These are phyloP conservation scores for Kodamaea ohmeri DNA, from an alignment of 1,139 yeast genomes.

Conservation along the genomic window DNA sequence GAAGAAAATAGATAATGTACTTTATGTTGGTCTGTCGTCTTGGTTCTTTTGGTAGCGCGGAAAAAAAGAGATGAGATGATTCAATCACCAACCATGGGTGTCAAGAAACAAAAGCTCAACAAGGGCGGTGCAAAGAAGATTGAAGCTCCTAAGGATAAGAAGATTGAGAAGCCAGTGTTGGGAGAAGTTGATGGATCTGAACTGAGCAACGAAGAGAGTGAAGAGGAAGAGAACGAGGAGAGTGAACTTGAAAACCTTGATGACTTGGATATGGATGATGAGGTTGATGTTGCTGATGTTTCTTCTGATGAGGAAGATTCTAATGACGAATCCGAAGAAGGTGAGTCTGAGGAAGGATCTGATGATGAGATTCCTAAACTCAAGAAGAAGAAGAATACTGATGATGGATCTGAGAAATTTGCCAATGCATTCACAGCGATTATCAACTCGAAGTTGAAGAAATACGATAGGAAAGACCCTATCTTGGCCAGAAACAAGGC, in stretches of 20 bases:
- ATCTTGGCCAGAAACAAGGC: constrained; percentile 78
- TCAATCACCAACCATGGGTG: constrained; percentile 17
- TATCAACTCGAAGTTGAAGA: constrained; percentile 80
- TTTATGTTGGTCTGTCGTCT: no score
- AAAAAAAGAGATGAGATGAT: constrained; percentile 12
- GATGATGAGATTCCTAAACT: constrained; percentile 48
- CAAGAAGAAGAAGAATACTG: constrained; percentile 54
- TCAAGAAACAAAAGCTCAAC: constrained; percentile 21
- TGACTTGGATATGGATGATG: constrained; percentile 18
- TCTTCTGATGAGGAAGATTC: constrained; percentile 22
- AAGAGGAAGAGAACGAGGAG: constrained; percentile 10
- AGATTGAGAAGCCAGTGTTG: constrained; percentile 18
- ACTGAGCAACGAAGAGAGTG: constrained; percentile 5
- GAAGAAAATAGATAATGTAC: no score
- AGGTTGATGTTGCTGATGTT: constrained; percentile 15
- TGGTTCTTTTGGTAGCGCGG: constrained; percentile 7
- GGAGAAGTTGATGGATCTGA: constrained; percentile 9
- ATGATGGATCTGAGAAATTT: constrained; percentile 71
- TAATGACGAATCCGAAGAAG: constrained; percentile 23
- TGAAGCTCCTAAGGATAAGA: constrained; percentile 7
- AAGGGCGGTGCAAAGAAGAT: constrained; percentile 14
- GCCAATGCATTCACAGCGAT: constrained; percentile 84
- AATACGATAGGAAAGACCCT: constrained; percentile 85
- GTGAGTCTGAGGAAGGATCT: constrained; percentile 33
- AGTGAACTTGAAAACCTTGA: constrained; percentile 15